Conservation (phyloP, 345 rosid genomes). For the Rhodamnia rubescens region DNA sequence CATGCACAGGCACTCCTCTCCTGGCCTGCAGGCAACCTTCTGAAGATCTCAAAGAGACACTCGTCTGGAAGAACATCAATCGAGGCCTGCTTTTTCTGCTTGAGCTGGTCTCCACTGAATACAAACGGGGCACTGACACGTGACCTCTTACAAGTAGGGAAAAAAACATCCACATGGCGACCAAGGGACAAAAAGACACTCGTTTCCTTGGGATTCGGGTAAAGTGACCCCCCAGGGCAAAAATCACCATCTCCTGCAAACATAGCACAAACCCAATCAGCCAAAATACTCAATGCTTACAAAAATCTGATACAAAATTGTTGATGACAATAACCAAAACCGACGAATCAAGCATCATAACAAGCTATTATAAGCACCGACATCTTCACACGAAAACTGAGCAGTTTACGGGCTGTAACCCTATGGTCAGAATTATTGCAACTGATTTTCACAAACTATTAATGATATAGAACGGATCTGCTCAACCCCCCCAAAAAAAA, state of each 20-base stretch:
- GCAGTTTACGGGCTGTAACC: background rate
- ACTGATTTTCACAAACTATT: background rate
- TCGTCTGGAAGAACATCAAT: constrained; percentile 84
- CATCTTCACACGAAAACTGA: background rate
- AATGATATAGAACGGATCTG: background rate
- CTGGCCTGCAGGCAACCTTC: constrained; percentile 54
- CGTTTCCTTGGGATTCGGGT: constrained; percentile 66
- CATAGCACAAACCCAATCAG: background rate
- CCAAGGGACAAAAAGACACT: constrained; percentile 55
- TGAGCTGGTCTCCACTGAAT: constrained; percentile 39
- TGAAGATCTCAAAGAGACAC: constrained; percentile 83
- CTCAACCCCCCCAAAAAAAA: background rate
- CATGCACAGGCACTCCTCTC: constrained; percentile 77
- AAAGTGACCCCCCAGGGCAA: constrained; percentile 53
- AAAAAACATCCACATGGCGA: constrained; percentile 55
- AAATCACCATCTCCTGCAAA: constrained; percentile 60
- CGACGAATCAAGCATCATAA: background rate
- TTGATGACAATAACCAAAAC: background rate
- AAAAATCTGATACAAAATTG: background rate
- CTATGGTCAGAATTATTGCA: background rate
- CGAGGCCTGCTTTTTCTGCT: constrained; percentile 41
- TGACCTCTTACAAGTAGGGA: constrained; percentile 63
- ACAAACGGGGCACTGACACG: constrained; percentile 64
- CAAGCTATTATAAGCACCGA: background rate
- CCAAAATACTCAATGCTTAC: background rate